Percentiles rank a stretch among this genome's conserved stretches.
phyloP scores from a whole-genome alignment of 495 filamentous ascomycete genomes.

The Parachaetomium inaequale region DNA sequence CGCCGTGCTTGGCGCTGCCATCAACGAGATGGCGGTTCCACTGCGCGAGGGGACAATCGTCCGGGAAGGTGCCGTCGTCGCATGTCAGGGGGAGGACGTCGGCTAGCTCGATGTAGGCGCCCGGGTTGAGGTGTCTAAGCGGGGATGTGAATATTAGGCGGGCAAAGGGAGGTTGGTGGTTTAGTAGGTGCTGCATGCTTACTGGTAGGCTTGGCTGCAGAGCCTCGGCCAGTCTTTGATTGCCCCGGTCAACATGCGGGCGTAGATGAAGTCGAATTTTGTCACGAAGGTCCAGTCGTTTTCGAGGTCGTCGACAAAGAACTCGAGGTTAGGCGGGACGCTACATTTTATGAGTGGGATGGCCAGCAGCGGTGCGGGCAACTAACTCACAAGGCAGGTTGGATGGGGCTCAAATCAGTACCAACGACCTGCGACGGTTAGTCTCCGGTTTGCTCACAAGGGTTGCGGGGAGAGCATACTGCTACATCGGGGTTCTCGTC shows the following conservation, averaged over 20 bases:
- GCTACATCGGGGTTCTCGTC: conserved; percentile 10
- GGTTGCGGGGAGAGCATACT: background rate
- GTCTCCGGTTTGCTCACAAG: background rate
- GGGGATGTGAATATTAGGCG: background rate
- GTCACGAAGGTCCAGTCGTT: conserved; percentile 42
- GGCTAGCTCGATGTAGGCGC: conserved; percentile 15
- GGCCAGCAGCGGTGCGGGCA: background rate
- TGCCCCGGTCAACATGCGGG: conserved; percentile 45
- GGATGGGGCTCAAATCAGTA: conserved; percentile 40
- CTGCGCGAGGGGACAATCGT: background rate
- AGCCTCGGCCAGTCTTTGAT: conserved; percentile 48
- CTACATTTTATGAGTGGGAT: conserved; percentile 12
- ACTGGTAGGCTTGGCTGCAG: conserved; percentile 19
- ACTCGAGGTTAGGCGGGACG: conserved; percentile 51
- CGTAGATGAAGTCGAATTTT: conserved; percentile 26
- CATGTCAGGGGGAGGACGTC: conserved; percentile 4
- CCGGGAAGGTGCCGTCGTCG: conserved; percentile 14
- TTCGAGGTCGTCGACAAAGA: conserved; percentile 55
- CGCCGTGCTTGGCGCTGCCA: background rate
- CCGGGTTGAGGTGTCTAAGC: conserved; percentile 19
- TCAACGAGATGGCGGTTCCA: conserved; percentile 15
- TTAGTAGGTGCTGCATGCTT: too few species aligned
- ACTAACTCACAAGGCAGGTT: conserved; percentile 31
- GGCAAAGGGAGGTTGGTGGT: background rate
- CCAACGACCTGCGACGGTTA: conserved; percentile 48